Conservation (phyloP, 768 basidiomycete genomes). For the Xerocomellus chrysenteron region DNA sequence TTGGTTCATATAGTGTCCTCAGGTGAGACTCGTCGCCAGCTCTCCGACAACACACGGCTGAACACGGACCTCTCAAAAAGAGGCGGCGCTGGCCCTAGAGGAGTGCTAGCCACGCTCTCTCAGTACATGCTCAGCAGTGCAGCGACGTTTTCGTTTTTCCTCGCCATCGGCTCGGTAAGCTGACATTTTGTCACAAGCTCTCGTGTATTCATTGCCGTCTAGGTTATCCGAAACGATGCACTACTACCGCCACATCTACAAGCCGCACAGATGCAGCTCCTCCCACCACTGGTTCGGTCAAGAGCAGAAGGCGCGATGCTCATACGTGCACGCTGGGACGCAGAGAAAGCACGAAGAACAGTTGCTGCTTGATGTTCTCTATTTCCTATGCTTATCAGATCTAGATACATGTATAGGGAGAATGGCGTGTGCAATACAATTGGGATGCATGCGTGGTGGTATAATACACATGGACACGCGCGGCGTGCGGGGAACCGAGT, state of each 20-base stretch:
- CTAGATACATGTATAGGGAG: constrained; percentile 12
- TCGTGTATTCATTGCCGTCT: constrained; percentile 5
- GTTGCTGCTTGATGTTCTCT: constrained; percentile 10
- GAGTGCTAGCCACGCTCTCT: constrained; percentile 85
- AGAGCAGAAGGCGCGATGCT: constrained; percentile 66
- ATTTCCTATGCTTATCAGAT: constrained; percentile 9
- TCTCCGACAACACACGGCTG: background rate
- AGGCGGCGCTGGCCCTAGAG: constrained; percentile 88
- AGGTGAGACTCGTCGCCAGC: constrained; percentile 49
- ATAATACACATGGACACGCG: constrained; percentile 19
- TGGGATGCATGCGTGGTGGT: constrained; percentile 20
- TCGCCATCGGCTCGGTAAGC: constrained; percentile 87
- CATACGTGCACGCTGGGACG: constrained; percentile 76
- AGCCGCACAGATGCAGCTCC: constrained; percentile 59
- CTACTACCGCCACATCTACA: constrained; percentile 57
- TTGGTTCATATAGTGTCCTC: constrained; percentile 90
- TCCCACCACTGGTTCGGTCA: constrained; percentile 57
- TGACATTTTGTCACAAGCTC: background rate
- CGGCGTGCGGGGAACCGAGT: constrained; percentile 24
- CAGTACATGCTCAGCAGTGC: constrained; percentile 99
- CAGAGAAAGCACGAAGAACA: constrained; percentile 44
- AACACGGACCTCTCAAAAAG: constrained; percentile 45
- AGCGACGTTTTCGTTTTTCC: constrained; percentile 96
- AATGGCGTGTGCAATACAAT: constrained; percentile 15
- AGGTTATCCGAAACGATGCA: constrained; percentile 90